Conservation (phyloP, 352 stramenopile species). For the Plasmopara halstedii region DNA sequence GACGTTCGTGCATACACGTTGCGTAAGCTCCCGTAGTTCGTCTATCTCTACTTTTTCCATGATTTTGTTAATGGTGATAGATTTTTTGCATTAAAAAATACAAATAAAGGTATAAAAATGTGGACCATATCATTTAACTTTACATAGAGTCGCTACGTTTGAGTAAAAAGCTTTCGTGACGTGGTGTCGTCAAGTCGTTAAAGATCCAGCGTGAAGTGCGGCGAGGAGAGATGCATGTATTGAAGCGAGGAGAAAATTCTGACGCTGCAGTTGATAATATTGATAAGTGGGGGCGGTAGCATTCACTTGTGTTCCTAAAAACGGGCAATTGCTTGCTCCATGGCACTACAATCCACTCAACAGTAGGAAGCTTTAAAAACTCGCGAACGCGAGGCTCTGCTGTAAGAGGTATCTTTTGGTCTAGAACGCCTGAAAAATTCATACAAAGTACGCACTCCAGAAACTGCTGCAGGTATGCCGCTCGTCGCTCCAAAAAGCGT, state of each 20-base stretch:
- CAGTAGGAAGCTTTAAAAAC: conserved; percentile 57
- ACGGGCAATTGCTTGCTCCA: conserved; percentile 24
- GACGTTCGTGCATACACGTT: conserved; percentile 62
- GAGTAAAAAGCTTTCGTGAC: conserved; percentile 26
- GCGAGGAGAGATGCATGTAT: conserved; percentile 11
- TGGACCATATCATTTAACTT: neutral
- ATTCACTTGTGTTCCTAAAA: conserved; percentile 4
- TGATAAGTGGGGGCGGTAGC: conserved; percentile 18
- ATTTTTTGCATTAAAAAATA: conserved; percentile 3
- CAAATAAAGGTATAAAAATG: neutral
- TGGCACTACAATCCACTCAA: conserved; percentile 65
- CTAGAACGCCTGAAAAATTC: conserved; percentile 53
- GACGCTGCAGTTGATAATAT: conserved; percentile 16
- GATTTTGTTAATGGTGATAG: neutral
- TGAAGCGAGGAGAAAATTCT: conserved; percentile 24
- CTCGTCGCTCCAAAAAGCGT: conserved; percentile 52
- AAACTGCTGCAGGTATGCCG: conserved; percentile 52
- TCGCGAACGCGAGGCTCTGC: conserved; percentile 54
- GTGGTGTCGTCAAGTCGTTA: conserved; percentile 13
- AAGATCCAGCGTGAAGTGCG: conserved; percentile 9
- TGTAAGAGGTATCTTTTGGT: conserved; percentile 58
- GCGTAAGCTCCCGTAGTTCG: conserved; percentile 50
- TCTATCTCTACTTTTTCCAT: conserved; percentile 59
- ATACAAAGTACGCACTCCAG: conserved; percentile 49
- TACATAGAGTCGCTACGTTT: conserved; percentile 57